Base-by-base conservation (phyloP, 1,284 basidiomycete species). In the Leccinum holopus region DNA sequence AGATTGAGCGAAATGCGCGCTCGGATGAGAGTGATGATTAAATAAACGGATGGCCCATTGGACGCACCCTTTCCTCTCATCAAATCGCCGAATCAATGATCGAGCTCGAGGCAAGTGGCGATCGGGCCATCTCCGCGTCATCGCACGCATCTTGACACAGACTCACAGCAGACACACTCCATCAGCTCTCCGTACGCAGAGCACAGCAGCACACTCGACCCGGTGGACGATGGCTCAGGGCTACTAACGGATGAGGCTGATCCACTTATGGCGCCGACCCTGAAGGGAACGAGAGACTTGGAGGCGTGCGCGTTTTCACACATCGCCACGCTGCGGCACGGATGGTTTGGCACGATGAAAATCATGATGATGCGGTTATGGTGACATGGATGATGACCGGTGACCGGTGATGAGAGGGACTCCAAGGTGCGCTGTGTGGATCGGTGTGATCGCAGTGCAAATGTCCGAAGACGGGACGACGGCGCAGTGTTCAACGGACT, bases 1-100 rank as follows among this genome's bases (percentile, higher is more conserved):
- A 51, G 21, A 28, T 51, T 2, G 49, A 51, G 14, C 3, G 25
- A 33, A 59, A 47, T 47, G 60, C 39, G 37, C 52, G 61, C 21
- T 51, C 33, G 14, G 35, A 57, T 25, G 25, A 44, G 44, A 35
- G 14, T 47, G 62, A 35, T 16, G 28, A 32, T 54, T 53, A 1
- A 51, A 51, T 5, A 51, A 51, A 51, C 30, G 28, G 12, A 37
- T 37, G 14, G 7, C 35, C 37, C 51, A 32, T 18, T 58, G 44
- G 37, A 49, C 59, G 12, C 62, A 41, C 41, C 30, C 30, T 10
- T 25, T 25, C 49, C 57, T 32, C 18, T 51, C 63, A 32, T 65
- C 16, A 16, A 65, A 35, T 55, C 30, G 51, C 18, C 37, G 18
- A n/a, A 41, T 14, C 30, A 16, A 61, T 28, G 16, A 54, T 18